Conservation (phyloP, 495 filamentous ascomycete species). For the Copromyces sp. region DNA sequence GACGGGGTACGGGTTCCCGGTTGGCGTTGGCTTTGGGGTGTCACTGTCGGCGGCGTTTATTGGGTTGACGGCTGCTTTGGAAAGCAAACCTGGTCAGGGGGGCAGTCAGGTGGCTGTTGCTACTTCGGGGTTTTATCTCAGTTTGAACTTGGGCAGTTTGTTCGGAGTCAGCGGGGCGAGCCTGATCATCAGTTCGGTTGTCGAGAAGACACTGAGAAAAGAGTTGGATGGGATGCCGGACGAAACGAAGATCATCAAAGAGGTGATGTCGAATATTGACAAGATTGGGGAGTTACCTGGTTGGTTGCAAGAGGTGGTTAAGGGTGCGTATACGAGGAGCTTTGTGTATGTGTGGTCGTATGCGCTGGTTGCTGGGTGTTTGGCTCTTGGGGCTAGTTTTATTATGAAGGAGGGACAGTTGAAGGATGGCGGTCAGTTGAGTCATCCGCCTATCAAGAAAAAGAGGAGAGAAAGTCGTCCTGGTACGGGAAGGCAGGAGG, state of each 20-base stretch:
- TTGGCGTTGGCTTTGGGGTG: slow-evolving; percentile 9
- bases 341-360: slow-evolving; percentile 10
- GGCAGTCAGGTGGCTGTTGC: slow-evolving; percentile 1
- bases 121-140: slow-evolving; percentile 8
- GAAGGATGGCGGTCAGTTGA: not conserved
- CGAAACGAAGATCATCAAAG: not conserved
- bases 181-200: slow-evolving; percentile 1
- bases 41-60: slow-evolving; percentile 11
- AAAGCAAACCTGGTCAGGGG: not conserved
- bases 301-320: slow-evolving; percentile 2
- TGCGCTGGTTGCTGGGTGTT: not conserved
- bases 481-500: not conserved
- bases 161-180: slow-evolving; percentile 5
- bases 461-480: not conserved
- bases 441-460: not conserved
- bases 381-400: slow-evolving; percentile 4
- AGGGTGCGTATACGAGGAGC: slow-evolving; percentile 2
- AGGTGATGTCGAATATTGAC: slow-evolving; percentile 10
- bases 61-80: slow-evolving; percentile 4
- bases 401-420: slow-evolving; percentile 7
- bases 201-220: slow-evolving; percentile 1
- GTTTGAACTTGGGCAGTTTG: slow-evolving; percentile 7
- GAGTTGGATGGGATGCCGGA: not conserved
- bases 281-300: slow-evolving; percentile 5
- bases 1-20: slow-evolving; percentile 9